A percentile compares a stretch with the other conserved stretches of the same genome.
Conservation (phyloP, 1,284 basidiomycete species). For the Trametes pubescens region DNA sequence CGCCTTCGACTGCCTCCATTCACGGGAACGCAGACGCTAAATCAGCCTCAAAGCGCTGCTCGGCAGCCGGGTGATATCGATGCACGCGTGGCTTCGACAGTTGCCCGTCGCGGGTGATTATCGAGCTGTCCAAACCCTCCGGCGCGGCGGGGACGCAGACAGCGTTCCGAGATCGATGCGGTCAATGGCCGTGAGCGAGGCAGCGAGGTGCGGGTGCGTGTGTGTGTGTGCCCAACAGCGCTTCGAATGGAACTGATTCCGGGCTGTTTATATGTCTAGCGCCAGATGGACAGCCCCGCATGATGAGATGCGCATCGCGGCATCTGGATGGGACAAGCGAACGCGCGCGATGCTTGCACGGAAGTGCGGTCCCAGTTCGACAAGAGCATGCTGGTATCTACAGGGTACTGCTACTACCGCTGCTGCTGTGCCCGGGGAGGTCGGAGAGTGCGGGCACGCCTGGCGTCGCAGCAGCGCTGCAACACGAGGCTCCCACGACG, state of each 20-base stretch:
- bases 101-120: conserved; percentile 3
- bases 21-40: neutral
- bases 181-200: conserved; percentile 2
- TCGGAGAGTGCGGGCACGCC: neutral
- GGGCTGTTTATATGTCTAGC: conserved; percentile 20
- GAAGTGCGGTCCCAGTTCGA: neutral
- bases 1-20: neutral
- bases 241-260: conserved; percentile 18
- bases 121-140: conserved; percentile 2
- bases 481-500: conserved; percentile 9
- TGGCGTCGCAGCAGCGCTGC: neutral
- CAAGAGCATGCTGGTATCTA: neutral
- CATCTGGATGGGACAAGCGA: neutral
- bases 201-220: neutral
- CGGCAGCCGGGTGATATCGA: neutral
- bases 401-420: neutral
- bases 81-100: conserved; percentile 2
- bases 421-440: neutral
- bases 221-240: neutral
- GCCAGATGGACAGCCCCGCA: conserved; percentile 13
- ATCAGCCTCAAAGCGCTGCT: neutral
- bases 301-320: conserved; percentile 4
- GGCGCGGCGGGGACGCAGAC: neutral
- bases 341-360: neutral
- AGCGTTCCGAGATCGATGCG: conserved; percentile 1